phyloP scores from a whole-genome alignment of 768 basidiomycete genomes.

The Amyloporia xantha region DNA sequence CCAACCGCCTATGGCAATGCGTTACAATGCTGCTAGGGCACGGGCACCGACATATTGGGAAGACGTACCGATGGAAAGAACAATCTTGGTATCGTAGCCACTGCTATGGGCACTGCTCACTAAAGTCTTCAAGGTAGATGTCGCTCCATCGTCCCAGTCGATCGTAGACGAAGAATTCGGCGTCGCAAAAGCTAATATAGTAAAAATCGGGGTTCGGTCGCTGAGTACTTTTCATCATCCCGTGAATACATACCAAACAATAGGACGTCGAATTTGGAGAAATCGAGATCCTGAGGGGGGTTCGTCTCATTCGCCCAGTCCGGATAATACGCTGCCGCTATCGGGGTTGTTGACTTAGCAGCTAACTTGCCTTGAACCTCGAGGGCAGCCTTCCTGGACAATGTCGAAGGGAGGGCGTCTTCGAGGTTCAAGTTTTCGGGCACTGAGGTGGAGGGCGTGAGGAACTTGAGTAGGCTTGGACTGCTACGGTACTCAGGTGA shows the following conservation, averaged over 20 bases:
- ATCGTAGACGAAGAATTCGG: conserved; percentile 52
- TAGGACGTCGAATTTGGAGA: conserved; percentile 57
- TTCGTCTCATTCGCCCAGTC: conserved; percentile 43
- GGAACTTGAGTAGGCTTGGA: no score
- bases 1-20: conserved; percentile 53
- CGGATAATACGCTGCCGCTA: conserved; percentile 43
- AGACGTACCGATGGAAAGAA: conserved; percentile 55
- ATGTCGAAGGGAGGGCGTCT: no score
- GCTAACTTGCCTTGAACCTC: no score
- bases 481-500: no score
- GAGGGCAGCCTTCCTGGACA: no score
- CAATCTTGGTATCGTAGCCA: conserved; percentile 55
- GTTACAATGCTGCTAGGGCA: conserved; percentile 17
- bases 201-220: not conserved
- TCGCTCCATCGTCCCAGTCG: conserved; percentile 44
- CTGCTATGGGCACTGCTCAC: conserved; percentile 51
- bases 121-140: conserved; percentile 46
- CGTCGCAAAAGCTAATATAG: conserved; percentile 55
- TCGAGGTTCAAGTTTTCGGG: no score
- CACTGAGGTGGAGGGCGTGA: no score
- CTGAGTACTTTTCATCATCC: not conserved
- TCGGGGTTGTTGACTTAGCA: conserved; percentile 21
- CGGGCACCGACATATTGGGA: not conserved
- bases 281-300: conserved; percentile 56
- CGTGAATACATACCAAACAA: conserved; percentile 44